Base-by-base conservation (phyloP, 352 stramenopile species). In the Phytophthora tubulina region DNA sequence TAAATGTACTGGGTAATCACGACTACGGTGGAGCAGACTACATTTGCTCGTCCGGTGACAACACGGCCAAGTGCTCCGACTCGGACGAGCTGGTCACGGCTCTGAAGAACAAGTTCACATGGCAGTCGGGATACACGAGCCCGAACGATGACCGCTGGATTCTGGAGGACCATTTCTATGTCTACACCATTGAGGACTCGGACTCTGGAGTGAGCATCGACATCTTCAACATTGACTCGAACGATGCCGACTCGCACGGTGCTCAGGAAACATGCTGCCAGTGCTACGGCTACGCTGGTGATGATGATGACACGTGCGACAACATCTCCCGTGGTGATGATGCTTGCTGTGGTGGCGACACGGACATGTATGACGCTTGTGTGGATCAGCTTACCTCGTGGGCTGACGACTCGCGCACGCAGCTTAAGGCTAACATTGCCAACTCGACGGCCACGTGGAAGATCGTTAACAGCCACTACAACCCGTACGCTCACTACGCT, bases 1-100 rank as follows among this genome's bases (percentile, higher is more conserved):
- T 91, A 46, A 91, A 90, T 45, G 82, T 90, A 21, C 64, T 91
- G 52, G 82, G 82, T 30, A 91, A 91, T 72, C 83, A 91, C 78
- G 83, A 91, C 67, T 89, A 90, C 65, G 83, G 83, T 41, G 83
- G 83, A 1, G 79, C 75, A 53, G 80, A 81, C 66, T 91, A 84
- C 79, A 82, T 91, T 21, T 91, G 83, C 65, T 76, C 72, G 17
- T 68, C 58, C 3, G 60, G 67, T 31, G 56, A 79, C 32, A 70
- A 66, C 51, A 78, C 67, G 0, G 66, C 63, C 4, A 67, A 75
- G 51, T 85, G 78, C 49, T 59, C 51, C 1, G 56, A 61, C 36
- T 63, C 75, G 11, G 50, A 51, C 10, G 78, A 67, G 10, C 51
- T 82, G 6, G 52, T 80, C 13, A 66, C 72, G 6, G 66, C 51